Base-by-base conservation (phyloP, 2,329 filamentous ascomycete species). In the Orbilia oligospora region DNA sequence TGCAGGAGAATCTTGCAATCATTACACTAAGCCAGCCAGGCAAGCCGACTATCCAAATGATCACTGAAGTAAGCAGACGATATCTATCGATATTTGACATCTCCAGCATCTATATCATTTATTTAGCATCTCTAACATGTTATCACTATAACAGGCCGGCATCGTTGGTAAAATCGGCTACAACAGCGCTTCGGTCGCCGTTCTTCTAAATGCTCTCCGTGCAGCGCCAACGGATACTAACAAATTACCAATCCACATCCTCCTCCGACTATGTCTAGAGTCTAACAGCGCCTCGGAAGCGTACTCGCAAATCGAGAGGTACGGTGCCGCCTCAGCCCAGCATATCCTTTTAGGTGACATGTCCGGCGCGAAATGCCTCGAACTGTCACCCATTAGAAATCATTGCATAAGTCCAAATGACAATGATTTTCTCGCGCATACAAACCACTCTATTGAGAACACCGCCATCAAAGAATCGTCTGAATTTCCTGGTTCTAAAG, bases 121-220 rank as follows among this genome's bases (percentile, higher is more conserved):
- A n/a, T n/a, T n/a, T n/a, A n/a, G n/a, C n/a, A n/a, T n/a, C 16
- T 49, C 27, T 56, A 49, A 55, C 9, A n/a, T 53, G 33, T 4
- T 49, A 69, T 27, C n/a, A 14, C 36, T 30, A 20, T 1, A 30
- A 44, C 16, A 76, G 64, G 86, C 87, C 0, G 89, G 89, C 14
- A 86, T 90, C 22, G 87, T 91, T 38, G 90, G 89, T 14, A 92
- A 92, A 83, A 91, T 91, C 22, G 90, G 90, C 0, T 85, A 91
- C 80, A 92, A 92, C 81, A 84, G 84, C 16, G 81, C 83, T 0
- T 89, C 89, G 0, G 88, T 91, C 0, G 90, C 89, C 0, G 87
- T 87, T 0, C 88, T 87, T 51, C 84, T 91, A 8, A 91, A 91
- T 77, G 90, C 90, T 0, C 89, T 91, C 76, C 86, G 86, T 46